Evolutionary conservation across 306 rosid species (phyloP).

Genomic region (Carpinus fangiana): DNA sequence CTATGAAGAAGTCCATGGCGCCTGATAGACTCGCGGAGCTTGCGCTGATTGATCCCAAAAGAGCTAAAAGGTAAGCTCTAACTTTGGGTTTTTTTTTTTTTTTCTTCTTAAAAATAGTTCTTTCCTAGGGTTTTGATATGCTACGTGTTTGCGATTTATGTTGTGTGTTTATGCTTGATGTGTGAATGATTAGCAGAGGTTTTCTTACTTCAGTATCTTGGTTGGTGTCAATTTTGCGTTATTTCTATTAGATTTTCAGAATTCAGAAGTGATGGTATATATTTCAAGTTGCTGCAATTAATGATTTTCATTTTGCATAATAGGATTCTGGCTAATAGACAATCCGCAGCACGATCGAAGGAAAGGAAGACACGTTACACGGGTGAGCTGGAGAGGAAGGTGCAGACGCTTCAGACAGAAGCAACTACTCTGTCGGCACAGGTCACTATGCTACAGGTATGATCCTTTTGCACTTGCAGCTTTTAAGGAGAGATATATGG

Average conservation of each 20-base stretch:
- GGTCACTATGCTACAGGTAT: constrained; percentile 87
- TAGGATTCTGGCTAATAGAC: constrained; percentile 94
- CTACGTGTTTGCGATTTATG: not conserved
- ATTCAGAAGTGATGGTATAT: not conserved
- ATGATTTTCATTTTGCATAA: constrained; percentile 11
- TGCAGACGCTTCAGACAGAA: constrained; percentile 93
- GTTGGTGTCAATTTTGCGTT: not conserved
- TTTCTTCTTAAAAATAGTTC: not conserved
- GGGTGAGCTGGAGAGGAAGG: constrained; percentile 89
- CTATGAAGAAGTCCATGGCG: constrained; percentile 70
- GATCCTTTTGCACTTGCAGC: constrained; percentile 22
- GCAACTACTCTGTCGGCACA: constrained; percentile 96
- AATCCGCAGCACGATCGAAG: constrained; percentile 96
- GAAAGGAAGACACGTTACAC: constrained; percentile 93
- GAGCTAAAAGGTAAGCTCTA: constrained; percentile 74
- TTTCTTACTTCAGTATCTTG: not conserved
- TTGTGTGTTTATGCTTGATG: not conserved
- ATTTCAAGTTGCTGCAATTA: constrained; percentile 19
- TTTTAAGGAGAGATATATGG: constrained; percentile 16
- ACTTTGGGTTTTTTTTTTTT: not conserved
- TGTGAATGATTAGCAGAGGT: not conserved
- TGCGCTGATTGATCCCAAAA: constrained; percentile 84
- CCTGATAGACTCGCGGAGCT: constrained; percentile 96
- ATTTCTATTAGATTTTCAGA: not conserved
- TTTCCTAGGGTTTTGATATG: not conserved